Base-by-base conservation (phyloP, 2,329 filamentous ascomycete genomes). In the Exophiala sp. region DNA sequence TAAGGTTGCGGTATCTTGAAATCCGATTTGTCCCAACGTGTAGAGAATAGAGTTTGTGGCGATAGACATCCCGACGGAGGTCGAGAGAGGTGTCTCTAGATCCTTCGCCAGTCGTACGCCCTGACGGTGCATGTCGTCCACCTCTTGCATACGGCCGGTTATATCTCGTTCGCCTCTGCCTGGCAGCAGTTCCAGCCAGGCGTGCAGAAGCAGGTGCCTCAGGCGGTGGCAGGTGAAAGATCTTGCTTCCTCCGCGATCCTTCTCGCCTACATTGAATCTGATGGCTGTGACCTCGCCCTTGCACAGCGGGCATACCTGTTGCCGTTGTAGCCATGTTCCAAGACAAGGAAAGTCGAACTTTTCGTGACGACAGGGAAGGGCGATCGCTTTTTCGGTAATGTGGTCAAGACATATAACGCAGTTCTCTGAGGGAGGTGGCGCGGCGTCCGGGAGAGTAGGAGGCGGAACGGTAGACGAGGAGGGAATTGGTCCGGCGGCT, bases 331-430 rank as follows among this genome's bases (percentile, higher is more conserved):
- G 73, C 90, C 91, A 96, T 68, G 78, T 89, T 18, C 83, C 70
- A 4, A 95, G 77, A 66, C 90, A 97, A 10, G 88, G 66, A 63
- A 89, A 94, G 72, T 96, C 89, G 65, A 94, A 95, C 59, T 82
- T 81, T 50, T 74, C 70, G 71, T 97, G 90, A 35, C 79, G 77
- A 72, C 90, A 97, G 6, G 90, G 89, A 16, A 77, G 71, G 6
- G 86, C 80, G 43, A 83, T 74, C 56, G 86, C 88, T 45, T 79
- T 70, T 61, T 93, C 86, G 8, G 81, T 80, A 62, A 95, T 75
- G 46, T 71, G 64, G 49, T 91, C 86, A 53, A 96, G 81, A 67
- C 90, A 97, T 66, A 97, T 93, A 56, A 94, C 88, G 67, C 90
- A 96, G 62, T 46, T 46, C 5, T 57, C 56, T 22, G 58, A 14